phyloP scores from a whole-genome alignment of 805 yeast species.

The Debaryomyces maramus region DNA sequence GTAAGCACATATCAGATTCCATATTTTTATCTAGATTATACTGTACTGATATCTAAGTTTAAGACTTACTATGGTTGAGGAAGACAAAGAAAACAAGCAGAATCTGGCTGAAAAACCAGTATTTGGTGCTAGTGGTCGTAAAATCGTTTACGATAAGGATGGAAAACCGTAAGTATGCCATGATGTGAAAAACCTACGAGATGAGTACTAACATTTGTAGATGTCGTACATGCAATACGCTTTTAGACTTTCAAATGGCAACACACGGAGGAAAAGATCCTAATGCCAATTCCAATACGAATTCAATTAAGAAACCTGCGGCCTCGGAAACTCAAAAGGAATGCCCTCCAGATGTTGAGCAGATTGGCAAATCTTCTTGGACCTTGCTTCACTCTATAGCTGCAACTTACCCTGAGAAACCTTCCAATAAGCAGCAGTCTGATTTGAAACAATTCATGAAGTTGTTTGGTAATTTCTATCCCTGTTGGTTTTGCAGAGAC shows the following conservation, averaged over 20 bases:
- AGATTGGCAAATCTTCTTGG: slow-evolving; percentile 88
- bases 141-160: slow-evolving; percentile 76
- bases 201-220: slow-evolving; percentile 27
- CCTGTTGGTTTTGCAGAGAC: slow-evolving; percentile 90
- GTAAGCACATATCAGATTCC: no score
- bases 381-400: slow-evolving; percentile 87
- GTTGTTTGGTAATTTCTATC: slow-evolving; percentile 78
- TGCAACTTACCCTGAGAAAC: slow-evolving; percentile 78
- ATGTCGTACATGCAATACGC: slow-evolving; percentile 85
- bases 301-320: slow-evolving; percentile 5
- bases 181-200: neutral
- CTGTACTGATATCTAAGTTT: no score
- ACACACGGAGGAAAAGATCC: slow-evolving; percentile 18
- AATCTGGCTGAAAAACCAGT: slow-evolving; percentile 31
- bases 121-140: slow-evolving; percentile 61
- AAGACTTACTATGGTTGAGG: neutral
- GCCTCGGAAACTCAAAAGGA: slow-evolving; percentile 35
- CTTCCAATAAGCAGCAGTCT: slow-evolving; percentile 58
- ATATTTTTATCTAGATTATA: no score
- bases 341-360: slow-evolving; percentile 85
- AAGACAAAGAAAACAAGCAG: neutral
- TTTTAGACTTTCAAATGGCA: slow-evolving; percentile 76
- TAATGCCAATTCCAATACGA: slow-evolving; percentile 10
- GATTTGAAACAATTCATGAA: slow-evolving; percentile 71
- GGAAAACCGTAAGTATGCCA: slow-evolving; percentile 81